Evolutionary conservation across 2,329 filamentous ascomycete species (phyloP).

Genomic region (Clarireedia hainanense): DNA sequence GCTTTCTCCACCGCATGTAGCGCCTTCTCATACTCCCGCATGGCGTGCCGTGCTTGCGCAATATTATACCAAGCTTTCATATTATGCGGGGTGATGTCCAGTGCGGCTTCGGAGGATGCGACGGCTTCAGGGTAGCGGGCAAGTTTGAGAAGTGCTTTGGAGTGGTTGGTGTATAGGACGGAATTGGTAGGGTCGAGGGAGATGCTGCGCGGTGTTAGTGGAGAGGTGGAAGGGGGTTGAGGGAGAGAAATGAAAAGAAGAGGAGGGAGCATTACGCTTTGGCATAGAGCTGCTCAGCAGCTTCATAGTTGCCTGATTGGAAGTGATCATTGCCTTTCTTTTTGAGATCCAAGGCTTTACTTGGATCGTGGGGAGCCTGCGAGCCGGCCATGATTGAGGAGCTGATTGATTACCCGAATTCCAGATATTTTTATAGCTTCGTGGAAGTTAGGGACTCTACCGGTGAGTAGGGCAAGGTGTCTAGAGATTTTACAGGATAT

Average conservation of each 20-base stretch:
- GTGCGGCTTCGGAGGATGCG: slow-evolving; percentile 67
- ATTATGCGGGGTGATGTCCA: slow-evolving; percentile 36
- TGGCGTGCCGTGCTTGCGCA: slow-evolving; percentile 55
- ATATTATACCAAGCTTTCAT: slow-evolving; percentile 84
- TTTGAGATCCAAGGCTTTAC: slow-evolving; percentile 22
- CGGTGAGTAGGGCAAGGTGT: neutral
- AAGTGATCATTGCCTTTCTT: slow-evolving; percentile 43
- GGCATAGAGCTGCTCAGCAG: slow-evolving; percentile 63
- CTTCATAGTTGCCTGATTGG: slow-evolving; percentile 53
- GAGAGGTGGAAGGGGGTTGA: neutral
- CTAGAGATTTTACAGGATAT: too few species aligned
- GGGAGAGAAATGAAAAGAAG: neutral
- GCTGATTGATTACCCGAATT: neutral
- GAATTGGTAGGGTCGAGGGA: slow-evolving; percentile 70
- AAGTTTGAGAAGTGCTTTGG: slow-evolving; percentile 72
- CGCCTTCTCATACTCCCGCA: neutral
- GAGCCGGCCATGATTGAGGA: slow-evolving; percentile 20
- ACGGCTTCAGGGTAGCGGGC: slow-evolving; percentile 66
- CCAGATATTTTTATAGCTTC: neutral
- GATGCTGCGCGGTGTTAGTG: slow-evolving; percentile 44
- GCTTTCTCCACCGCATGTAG: neutral
- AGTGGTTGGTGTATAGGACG: slow-evolving; percentile 81
- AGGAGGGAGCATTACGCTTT: slow-evolving; percentile 48
- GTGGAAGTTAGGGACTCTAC: neutral
- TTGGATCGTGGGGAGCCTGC: slow-evolving; percentile 1